These are phyloP conservation scores for Tuber melanosporum DNA, from an alignment of 495 filamentous ascomycete genomes.

Conservation along the genomic window DNA sequence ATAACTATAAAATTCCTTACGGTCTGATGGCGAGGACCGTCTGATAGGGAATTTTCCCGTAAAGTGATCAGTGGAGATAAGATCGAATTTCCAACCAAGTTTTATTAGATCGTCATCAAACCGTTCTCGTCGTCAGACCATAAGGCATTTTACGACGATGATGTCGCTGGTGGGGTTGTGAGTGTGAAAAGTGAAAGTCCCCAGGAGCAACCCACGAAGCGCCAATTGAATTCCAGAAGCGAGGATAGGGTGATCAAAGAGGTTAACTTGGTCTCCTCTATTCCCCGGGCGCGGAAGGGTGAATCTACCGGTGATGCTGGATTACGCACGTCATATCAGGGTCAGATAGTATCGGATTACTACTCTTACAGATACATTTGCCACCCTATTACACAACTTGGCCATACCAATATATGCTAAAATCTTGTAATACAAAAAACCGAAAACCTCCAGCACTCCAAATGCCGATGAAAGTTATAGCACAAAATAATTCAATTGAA, in stretches of 20 bases:
- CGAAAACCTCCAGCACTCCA: not conserved
- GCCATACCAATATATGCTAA: not conserved
- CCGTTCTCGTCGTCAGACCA: no score
- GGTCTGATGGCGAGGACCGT: no score
- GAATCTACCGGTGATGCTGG: not conserved
- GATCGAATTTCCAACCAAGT: no score
- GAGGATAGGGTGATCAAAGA: not conserved
- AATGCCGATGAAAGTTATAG: not conserved
- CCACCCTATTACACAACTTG: not conserved
- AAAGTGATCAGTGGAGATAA: no score
- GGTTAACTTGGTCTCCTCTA: not conserved
- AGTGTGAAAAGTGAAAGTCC: not conserved
- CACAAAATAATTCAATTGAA: not conserved
- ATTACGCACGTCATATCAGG: not conserved
- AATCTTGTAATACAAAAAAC: not conserved
- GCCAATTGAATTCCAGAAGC: not conserved
- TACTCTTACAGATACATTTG: not conserved
- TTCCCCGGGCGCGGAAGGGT: not conserved
- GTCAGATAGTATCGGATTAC: not conserved
- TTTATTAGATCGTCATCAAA: no score
- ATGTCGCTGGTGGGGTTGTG: not conserved
- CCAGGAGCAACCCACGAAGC: not conserved
- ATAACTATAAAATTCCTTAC: not conserved
- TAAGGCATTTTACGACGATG: not conserved
- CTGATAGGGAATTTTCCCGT: no score